A percentile compares a stretch with the other conserved stretches of the same genome.
These are phyloP conservation scores for Pseudohalonectria lignicola DNA, from an alignment of 2,329 filamentous ascomycete species.

Conservation along the genomic window DNA sequence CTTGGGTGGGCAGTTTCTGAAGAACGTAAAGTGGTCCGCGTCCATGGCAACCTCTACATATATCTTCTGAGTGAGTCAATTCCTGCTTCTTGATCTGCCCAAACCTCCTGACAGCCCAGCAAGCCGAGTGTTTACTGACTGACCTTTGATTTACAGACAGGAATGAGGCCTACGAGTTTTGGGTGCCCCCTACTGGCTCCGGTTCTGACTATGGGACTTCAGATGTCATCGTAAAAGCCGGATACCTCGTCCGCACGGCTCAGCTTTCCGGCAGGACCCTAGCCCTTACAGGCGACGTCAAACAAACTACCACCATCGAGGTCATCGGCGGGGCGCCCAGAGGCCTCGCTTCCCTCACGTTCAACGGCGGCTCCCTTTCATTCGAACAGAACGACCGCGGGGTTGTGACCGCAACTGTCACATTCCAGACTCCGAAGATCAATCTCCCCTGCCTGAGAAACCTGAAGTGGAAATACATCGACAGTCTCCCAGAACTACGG, in stretches of 20 bases:
- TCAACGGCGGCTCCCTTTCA: background rate
- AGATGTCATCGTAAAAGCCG: background rate
- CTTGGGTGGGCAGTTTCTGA: no score
- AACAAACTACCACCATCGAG: slow-evolving; percentile 5
- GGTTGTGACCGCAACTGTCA: background rate
- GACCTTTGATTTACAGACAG: background rate
- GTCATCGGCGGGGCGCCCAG: background rate
- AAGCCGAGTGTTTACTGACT: no score
- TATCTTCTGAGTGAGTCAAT: background rate
- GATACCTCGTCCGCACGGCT: slow-evolving; percentile 7
- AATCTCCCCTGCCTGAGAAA: slow-evolving; percentile 41
- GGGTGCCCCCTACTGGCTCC: background rate
- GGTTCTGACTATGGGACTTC: background rate
- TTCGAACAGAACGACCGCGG: slow-evolving; percentile 1
- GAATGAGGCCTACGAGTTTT: slow-evolving; percentile 1
- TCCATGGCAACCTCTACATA: background rate
- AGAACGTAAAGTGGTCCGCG: no score
- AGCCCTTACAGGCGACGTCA: slow-evolving; percentile 6
- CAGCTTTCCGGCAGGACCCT: background rate
- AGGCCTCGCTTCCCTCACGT: background rate
- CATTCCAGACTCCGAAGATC: slow-evolving; percentile 38
- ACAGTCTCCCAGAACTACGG: slow-evolving; percentile 60
- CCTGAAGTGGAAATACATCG: slow-evolving; percentile 57
- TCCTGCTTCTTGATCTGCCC: no score
- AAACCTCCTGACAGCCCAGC: no score